Conservation (phyloP, 2,329 filamentous ascomycete species). For the Bipolaris oryzae region DNA sequence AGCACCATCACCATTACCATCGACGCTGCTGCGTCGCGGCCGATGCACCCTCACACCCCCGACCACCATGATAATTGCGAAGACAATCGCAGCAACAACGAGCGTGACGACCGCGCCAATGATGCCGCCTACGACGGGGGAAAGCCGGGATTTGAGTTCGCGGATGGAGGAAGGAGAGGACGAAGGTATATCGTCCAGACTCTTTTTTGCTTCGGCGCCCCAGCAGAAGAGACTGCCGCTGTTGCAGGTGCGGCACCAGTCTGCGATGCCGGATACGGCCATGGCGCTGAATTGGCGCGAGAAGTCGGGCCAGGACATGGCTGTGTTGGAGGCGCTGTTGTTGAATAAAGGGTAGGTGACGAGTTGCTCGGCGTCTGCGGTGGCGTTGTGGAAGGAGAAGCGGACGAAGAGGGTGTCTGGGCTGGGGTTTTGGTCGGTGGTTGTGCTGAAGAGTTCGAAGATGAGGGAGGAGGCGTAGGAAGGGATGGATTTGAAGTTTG, state of each 20-base stretch:
- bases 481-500: slow-evolving; percentile 33
- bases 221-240: slow-evolving; percentile 59
- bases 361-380: slow-evolving; percentile 51
- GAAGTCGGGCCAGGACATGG: slow-evolving; percentile 60
- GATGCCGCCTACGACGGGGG: slow-evolving; percentile 59
- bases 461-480: slow-evolving; percentile 43
- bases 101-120: slow-evolving; percentile 62
- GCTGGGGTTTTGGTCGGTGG: slow-evolving; percentile 47
- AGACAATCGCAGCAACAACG: slow-evolving; percentile 52
- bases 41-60: slow-evolving; percentile 56
- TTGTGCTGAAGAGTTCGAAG: slow-evolving; percentile 53
- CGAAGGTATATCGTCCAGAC: not conserved
- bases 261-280: slow-evolving; percentile 50
- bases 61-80: slow-evolving; percentile 51
- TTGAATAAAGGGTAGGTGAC: slow-evolving; percentile 59
- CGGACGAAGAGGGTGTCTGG: slow-evolving; percentile 59
- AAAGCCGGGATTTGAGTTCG: slow-evolving; percentile 30
- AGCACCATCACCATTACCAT: slow-evolving; percentile 25
- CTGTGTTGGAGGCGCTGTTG: slow-evolving; percentile 52
- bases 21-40: slow-evolving; percentile 22
- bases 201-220: slow-evolving; percentile 41
- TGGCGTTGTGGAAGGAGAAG: slow-evolving; percentile 64
- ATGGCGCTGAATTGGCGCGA: slow-evolving; percentile 52
- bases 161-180: too few species aligned
- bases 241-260: slow-evolving; percentile 61